These are phyloP conservation scores for Striga hermonthica DNA, from an alignment of 305 asterid species.

Conservation along the genomic window DNA sequence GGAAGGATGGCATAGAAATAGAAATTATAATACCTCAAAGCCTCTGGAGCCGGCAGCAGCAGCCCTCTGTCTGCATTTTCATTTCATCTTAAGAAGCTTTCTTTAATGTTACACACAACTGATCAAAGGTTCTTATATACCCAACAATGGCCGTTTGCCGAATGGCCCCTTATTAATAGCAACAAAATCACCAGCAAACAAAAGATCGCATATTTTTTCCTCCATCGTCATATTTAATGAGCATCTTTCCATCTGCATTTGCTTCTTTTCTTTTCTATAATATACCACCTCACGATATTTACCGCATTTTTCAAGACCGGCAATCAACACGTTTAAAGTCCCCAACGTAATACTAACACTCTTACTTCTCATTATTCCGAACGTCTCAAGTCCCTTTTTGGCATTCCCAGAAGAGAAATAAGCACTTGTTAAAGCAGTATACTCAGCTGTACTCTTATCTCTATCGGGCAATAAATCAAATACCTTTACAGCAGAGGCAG, in stretches of 20 bases:
- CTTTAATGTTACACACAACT: too few species aligned
- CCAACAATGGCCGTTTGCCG: too few species aligned
- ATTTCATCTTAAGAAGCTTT: too few species aligned
- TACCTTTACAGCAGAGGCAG: constrained; percentile 51
- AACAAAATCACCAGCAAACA: constrained; percentile 49
- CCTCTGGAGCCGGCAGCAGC: too few species aligned
- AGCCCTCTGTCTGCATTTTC: too few species aligned
- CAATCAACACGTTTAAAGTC: constrained; percentile 51
- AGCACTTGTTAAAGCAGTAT: constrained; percentile 62
- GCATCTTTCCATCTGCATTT: constrained; percentile 37
- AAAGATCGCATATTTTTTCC: constrained; percentile 63
- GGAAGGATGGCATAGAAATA: too few species aligned
- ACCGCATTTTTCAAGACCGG: constrained; percentile 65
- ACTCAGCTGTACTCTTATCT: constrained; percentile 63
- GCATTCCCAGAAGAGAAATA: constrained; percentile 54
- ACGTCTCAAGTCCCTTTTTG: constrained; percentile 55
- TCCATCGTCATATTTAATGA: constrained; percentile 36
- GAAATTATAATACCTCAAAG: too few species aligned
- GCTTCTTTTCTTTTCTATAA: constrained; percentile 63
- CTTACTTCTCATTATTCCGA: constrained; percentile 49
- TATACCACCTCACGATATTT: constrained; percentile 38
- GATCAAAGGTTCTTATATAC: too few species aligned
- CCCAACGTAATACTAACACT: constrained; percentile 53
- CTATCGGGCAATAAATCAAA: constrained; percentile 54
- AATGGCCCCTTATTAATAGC: not conserved